Evolutionary conservation across 495 filamentous ascomycete species (phyloP), one percentile per base, ranked within the genome.

Genomic region (Daldinia loculata): DNA sequence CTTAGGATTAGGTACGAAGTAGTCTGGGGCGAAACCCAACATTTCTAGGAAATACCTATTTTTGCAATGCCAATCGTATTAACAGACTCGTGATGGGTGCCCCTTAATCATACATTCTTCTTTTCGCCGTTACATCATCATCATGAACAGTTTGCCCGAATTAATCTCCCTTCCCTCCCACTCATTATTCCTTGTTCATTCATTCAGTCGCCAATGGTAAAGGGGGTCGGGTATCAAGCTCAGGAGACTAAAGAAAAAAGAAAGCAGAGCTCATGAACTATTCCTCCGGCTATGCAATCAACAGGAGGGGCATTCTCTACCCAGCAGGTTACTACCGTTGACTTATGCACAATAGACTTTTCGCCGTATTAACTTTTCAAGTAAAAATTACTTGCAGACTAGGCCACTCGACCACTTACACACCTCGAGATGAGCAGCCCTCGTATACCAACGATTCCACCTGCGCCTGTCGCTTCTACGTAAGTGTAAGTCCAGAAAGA

Each of bases 241-340:
- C 48, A 51, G 24, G 26, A 24, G 52, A 66, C 57, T 53, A 22
- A 34, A 41, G 41, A 1, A 48, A 66, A 50, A 58, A 58, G 45
- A 65, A 66, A 26, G 29, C 27, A 60, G 26, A 57, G 26, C 36
- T 53, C 61, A 58, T 34, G 17, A 61, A 64, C 29, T 66, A 50
- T 66, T 38, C 70, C 56, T 66, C 70, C 61, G 65, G 65, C 70
- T 72, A 72, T 72, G 70, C 70, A 69, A 48, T 51, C 56, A 60
- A 65, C 22, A 22, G 61, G 45, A 64, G 50, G 56, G 51, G 56
- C 56, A 39, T 61, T 66, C 45, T 67, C 60, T 34, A 36, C 17
- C 52, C 15, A 34, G 43, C 32, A 55, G 36, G n/a, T 56, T n/a
- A 56, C 67, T 43, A 24, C 43, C 59, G 12, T 61, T 67, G 51